Evolutionary conservation across 108 stramenopile species (phyloP), one percentile per base, ranked within the genome.

Genomic region (Epithemia pelagica): DNA sequence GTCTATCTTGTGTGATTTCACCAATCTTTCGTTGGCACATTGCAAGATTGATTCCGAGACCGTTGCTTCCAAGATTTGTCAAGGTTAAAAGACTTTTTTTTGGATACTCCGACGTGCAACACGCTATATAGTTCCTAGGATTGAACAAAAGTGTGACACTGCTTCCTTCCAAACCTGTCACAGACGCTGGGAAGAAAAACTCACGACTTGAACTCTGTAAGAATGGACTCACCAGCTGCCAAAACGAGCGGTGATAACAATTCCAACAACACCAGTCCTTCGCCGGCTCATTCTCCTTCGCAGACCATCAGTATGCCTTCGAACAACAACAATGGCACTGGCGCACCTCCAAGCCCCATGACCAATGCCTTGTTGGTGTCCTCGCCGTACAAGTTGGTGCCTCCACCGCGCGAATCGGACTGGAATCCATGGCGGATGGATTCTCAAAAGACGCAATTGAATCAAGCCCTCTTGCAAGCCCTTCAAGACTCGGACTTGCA

Each of bases 401-500:
- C 5, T 5, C 37, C 37, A 46, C 37, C 37, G 5, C 37, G 10
- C 10, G 37, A 46, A 46, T 46, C 37, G 37, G 37, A 46, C 15
- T 46, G 37, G 37, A 46, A 46, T 46, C 37, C 37, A 46, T 46
- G 37, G 37, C 37, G 37, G 37, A 15, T 15, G 10, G 37, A 46
- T 10, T 15, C 5, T 15, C 37, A 46, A 46, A 46, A 46, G 15
- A 46, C 15, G 5, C 37, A 46, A 46, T 15, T 46, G 37, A 46
- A 46, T 46, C 37, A 69, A 27, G 75, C 69, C 51, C 52, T 76
- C 0, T 46, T 63, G 52, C 51, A 61, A 46, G 69, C 69, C 24
- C 25, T 76, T 2, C 59, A 70, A 23, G 75, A 76, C 66, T 65
- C 69, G 15, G 75, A 76, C 23, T 30, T 85, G 79, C 61, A 73